Conservation (phyloP, 805 yeast genomes). For the Saturnispora gosingensis region DNA sequence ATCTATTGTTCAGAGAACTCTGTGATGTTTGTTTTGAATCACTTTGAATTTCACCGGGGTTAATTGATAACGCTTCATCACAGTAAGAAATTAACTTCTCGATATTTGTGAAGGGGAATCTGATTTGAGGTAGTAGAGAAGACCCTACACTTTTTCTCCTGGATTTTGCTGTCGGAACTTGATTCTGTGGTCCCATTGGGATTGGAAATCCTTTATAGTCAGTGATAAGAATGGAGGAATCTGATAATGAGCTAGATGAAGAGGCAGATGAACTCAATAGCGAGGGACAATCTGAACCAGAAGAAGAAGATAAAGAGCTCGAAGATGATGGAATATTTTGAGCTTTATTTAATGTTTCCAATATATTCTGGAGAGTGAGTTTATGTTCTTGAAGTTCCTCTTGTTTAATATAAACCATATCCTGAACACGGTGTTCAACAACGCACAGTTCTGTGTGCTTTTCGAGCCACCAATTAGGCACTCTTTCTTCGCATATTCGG, state of each 20-base stretch:
- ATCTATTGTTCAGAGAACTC: constrained; percentile 1
- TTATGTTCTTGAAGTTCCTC: constrained; percentile 70
- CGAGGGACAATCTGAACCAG: constrained; percentile 24
- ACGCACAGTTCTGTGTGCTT: constrained; percentile 82
- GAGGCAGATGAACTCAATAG: constrained; percentile 9
- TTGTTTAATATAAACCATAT: constrained; percentile 63
- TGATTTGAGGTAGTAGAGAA: constrained; percentile 28
- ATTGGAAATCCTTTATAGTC: constrained; percentile 56
- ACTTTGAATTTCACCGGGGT: constrained; percentile 51
- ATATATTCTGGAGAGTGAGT: constrained; percentile 36
- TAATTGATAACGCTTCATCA: constrained; percentile 65
- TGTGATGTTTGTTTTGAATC: constrained; percentile 6
- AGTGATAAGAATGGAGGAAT: constrained; percentile 17
- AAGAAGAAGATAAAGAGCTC: constrained; percentile 16
- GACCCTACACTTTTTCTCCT: constrained; percentile 35
- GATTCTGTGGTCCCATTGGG: constrained; percentile 19
- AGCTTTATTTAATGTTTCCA: constrained; percentile 30
- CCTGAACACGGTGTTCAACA: constrained; percentile 75
- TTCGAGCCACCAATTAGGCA: constrained; percentile 97
- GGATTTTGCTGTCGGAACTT: constrained; percentile 11
- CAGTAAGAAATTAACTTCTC: constrained; percentile 53
- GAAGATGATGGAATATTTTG: constrained; percentile 10
- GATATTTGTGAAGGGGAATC: constrained; percentile 57
- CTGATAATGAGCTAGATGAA: constrained; percentile 9
- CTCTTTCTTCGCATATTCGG: constrained; percentile 80